phyloP scores from a whole-genome alignment of 805 yeast species.

The Saccharomycopsis vini region DNA sequence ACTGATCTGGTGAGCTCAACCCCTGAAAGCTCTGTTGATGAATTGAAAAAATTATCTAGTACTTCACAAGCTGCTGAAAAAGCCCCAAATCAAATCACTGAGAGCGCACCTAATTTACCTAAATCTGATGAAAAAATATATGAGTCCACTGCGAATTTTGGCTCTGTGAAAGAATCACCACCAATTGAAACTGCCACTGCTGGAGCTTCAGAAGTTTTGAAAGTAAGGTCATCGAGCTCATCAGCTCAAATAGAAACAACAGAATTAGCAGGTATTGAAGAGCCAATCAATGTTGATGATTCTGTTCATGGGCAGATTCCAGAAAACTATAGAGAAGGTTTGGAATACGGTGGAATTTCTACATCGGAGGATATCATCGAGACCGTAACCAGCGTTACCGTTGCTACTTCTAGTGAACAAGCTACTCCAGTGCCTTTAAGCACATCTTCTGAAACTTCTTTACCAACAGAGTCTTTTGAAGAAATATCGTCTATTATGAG shows the following conservation, averaged over 20 bases:
- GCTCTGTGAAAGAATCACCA: background rate
- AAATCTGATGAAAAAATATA: background rate
- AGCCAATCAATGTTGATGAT: background rate
- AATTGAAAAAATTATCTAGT: too few species aligned
- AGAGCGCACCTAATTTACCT: background rate
- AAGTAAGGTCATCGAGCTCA: background rate
- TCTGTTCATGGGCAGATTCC: constrained; percentile 3
- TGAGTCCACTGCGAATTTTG: constrained; percentile 22
- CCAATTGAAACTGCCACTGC: background rate
- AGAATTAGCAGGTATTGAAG: background rate
- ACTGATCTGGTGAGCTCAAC: too few species aligned
- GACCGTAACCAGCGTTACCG: too few species aligned
- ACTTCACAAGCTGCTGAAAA: too few species aligned
- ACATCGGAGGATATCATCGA: too few species aligned
- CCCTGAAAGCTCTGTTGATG: too few species aligned
- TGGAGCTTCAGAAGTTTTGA: background rate
- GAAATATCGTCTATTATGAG: too few species aligned
- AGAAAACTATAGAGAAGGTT: background rate
- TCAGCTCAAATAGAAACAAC: background rate
- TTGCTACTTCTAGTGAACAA: too few species aligned
- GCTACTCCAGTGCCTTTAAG: too few species aligned
- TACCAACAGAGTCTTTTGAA: too few species aligned
- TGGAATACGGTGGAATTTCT: constrained; percentile 10
- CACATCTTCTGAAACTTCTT: too few species aligned
- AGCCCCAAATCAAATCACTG: background rate